Evolutionary conservation across 192 early-diverging fungal species (phyloP).

Genomic region (Chytriomyces confervae): DNA sequence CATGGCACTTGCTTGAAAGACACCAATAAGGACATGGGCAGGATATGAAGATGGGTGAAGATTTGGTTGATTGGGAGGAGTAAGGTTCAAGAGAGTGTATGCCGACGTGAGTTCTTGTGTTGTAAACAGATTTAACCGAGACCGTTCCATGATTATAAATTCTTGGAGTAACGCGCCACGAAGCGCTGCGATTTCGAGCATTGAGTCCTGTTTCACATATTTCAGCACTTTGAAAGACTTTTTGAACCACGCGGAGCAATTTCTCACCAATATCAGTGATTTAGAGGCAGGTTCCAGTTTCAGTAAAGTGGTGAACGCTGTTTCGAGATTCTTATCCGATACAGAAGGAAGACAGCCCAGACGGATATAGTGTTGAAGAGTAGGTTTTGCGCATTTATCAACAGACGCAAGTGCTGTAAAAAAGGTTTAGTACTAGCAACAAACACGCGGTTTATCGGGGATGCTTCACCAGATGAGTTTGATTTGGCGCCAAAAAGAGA

Average conservation of each 20-base stretch:
- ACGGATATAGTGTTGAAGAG: conserved; percentile 15
- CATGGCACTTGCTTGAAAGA: conserved; percentile 10
- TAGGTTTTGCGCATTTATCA: background rate
- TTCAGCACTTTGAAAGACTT: background rate
- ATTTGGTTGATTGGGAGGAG: background rate
- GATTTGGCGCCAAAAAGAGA: background rate
- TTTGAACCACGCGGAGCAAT: background rate
- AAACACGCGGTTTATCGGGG: background rate
- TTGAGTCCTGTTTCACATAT: conserved; percentile 19
- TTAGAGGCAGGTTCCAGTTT: background rate
- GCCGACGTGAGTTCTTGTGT: conserved; percentile 3
- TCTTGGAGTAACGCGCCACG: conserved; percentile 20
- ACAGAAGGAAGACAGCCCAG: conserved; percentile 6
- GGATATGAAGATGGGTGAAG: background rate
- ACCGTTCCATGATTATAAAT: conserved; percentile 29
- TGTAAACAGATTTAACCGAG: conserved; percentile 7
- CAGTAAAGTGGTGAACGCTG: conserved; percentile 15
- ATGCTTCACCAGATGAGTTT: background rate
- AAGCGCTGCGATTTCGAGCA: conserved; percentile 15
- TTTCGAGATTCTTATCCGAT: conserved; percentile 16
- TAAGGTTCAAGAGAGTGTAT: conserved; percentile 18
- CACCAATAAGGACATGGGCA: conserved; percentile 1
- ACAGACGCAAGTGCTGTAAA: background rate
- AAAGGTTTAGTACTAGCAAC: background rate
- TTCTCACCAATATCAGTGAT: background rate